These are phyloP conservation scores for Fusarium torulosum DNA, from an alignment of 2,329 filamentous ascomycete genomes.

Conservation along the genomic window DNA sequence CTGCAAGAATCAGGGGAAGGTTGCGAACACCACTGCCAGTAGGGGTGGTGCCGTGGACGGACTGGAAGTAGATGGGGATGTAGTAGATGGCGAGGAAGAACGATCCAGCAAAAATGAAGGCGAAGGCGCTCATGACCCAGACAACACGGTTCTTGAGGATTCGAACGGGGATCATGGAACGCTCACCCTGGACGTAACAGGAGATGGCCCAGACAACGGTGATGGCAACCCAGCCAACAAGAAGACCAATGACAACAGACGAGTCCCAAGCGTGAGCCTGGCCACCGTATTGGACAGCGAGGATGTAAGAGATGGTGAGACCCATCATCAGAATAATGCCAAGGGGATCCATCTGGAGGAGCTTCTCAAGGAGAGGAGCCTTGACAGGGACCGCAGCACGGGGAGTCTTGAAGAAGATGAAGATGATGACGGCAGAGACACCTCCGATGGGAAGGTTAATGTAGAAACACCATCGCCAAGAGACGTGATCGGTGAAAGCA, in stretches of 20 bases:
- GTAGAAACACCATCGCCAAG: constrained; percentile 58
- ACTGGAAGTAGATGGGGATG: constrained; percentile 62
- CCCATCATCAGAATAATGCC: constrained; percentile 61
- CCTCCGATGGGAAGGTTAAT: constrained; percentile 56
- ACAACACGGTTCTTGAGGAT: constrained; percentile 57
- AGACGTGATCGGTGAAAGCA: constrained; percentile 54
- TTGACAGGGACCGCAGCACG: constrained; percentile 54
- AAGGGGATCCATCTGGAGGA: constrained; percentile 62
- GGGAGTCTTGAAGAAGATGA: constrained; percentile 59
- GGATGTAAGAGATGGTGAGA: constrained; percentile 58
- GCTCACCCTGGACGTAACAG: constrained; percentile 60
- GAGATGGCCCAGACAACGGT: constrained; percentile 52
- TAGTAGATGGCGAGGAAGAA: constrained; percentile 62
- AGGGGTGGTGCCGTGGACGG: constrained; percentile 56
- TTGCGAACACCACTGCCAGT: constrained; percentile 59
- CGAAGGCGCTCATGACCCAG: constrained; percentile 53
- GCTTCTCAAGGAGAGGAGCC: constrained; percentile 57
- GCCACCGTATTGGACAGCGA: constrained; percentile 64
- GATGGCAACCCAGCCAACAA: constrained; percentile 57
- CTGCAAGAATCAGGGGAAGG: constrained; percentile 60
- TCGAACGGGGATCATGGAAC: constrained; percentile 58
- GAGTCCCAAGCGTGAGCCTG: constrained; percentile 58
- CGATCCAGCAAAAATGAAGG: constrained; percentile 58
- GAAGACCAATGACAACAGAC: constrained; percentile 57
- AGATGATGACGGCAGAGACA: constrained; percentile 52